These are phyloP conservation scores for Salix exigua DNA, from an alignment of 345 rosid species.

Conservation along the genomic window DNA sequence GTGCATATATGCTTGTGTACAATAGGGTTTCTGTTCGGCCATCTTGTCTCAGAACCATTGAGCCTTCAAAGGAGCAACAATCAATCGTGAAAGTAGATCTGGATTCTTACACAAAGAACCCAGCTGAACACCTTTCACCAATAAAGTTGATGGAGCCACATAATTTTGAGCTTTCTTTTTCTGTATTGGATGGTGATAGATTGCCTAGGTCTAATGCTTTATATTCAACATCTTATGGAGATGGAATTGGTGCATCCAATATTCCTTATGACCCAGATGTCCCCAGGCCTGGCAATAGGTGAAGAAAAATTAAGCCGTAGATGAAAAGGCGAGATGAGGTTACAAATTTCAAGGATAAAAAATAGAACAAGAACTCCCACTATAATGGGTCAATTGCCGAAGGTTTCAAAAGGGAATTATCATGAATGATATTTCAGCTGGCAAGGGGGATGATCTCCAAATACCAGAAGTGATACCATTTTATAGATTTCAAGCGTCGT, in stretches of 20 bases:
- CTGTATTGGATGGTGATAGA: no score
- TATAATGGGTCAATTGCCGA: neutral
- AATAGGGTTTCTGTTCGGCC: conserved; percentile 61
- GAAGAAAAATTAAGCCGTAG: conserved; percentile 8
- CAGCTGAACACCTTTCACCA: conserved; percentile 20
- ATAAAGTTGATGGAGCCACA: conserved; percentile 6
- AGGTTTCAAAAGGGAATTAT: conserved; percentile 23
- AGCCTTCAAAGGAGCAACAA: conserved; percentile 36
- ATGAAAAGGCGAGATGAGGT: conserved; percentile 1
- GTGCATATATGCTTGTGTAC: conserved; percentile 95
- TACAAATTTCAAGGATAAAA: conserved; percentile 17
- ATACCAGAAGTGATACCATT: no score
- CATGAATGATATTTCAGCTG: conserved; percentile 4
- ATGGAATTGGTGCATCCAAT: conserved; percentile 19
- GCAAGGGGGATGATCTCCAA: no score
- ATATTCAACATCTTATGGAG: neutral
- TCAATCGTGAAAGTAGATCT: conserved; percentile 22
- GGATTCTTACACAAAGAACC: conserved; percentile 27
- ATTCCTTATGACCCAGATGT: conserved; percentile 24
- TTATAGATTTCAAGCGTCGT: no score
- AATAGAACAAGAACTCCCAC: neutral
- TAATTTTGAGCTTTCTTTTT: no score
- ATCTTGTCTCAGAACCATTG: conserved; percentile 40
- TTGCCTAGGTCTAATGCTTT: no score
- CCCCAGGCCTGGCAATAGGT: conserved; percentile 10